Conservation (phyloP, 2,329 filamentous ascomycete genomes). For the Colletotrichum abscissum region DNA sequence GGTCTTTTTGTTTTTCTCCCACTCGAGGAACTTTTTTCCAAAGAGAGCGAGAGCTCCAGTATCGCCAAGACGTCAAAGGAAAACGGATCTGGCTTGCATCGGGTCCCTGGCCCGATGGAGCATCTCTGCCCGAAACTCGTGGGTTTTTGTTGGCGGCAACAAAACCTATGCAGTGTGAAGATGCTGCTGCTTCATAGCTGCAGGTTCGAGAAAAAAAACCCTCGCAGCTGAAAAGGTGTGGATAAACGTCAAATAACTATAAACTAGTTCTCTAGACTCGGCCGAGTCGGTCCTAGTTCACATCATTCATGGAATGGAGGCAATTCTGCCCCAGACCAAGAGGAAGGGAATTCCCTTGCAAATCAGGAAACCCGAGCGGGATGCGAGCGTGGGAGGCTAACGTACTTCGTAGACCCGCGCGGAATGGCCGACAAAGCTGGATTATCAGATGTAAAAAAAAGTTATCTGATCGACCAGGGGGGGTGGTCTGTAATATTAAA, state of each 20-base stretch:
- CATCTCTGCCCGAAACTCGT: constrained; percentile 10
- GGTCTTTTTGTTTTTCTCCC: background rate
- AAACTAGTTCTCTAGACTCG: background rate
- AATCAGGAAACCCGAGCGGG: background rate
- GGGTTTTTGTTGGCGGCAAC: constrained; percentile 6
- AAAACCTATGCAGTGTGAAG: background rate
- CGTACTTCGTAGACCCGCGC: background rate
- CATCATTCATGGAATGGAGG: no score
- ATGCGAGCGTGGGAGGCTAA: background rate
- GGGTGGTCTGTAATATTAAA: constrained; percentile 1
- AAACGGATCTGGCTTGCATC: constrained; percentile 21
- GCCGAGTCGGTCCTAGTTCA: background rate
- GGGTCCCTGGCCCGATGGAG: constrained; percentile 25
- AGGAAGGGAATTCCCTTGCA: background rate
- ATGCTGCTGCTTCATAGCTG: no score
- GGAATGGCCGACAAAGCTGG: constrained; percentile 1
- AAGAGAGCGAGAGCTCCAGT: background rate
- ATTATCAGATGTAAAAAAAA: constrained; percentile 29
- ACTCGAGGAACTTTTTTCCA: no score
- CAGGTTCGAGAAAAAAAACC: background rate
- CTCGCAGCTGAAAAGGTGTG: background rate
- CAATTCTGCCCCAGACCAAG: background rate
- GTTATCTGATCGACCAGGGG: constrained; percentile 29
- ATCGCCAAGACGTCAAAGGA: constrained; percentile 12
- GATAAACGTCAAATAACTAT: background rate